Conservation (phyloP, 208 protist species). For the Leishmania martiniquensis region DNA sequence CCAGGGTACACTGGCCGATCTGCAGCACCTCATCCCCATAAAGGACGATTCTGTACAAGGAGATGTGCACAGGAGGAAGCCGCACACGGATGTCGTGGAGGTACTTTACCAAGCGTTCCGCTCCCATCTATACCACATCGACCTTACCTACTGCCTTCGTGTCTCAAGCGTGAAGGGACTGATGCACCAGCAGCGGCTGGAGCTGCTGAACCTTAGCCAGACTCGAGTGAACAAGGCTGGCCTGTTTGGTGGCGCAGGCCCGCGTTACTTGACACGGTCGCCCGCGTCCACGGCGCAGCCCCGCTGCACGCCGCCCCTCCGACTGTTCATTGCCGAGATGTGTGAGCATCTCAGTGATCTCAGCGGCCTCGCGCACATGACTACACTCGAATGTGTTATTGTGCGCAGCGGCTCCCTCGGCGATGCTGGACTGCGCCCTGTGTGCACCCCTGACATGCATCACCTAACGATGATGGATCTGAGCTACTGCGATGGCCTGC, state of each 20-base stretch:
- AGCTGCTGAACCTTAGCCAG: slow-evolving; percentile 61
- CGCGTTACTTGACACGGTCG: neutral
- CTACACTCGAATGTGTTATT: slow-evolving; percentile 48
- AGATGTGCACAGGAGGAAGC: neutral
- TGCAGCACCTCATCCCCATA: slow-evolving; percentile 14
- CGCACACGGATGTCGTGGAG: slow-evolving; percentile 5
- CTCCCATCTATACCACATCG: slow-evolving; percentile 58
- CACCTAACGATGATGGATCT: slow-evolving; percentile 49
- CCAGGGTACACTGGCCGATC: slow-evolving; percentile 1
- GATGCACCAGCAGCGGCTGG: slow-evolving; percentile 34
- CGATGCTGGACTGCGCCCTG: slow-evolving; percentile 26
- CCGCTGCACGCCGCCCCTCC: slow-evolving; percentile 31
- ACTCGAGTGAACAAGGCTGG: slow-evolving; percentile 40
- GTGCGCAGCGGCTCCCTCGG: slow-evolving; percentile 59
- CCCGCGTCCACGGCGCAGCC: neutral
- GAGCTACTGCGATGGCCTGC: slow-evolving; percentile 69
- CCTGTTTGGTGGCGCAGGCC: slow-evolving; percentile 15
- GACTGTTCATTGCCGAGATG: slow-evolving; percentile 58
- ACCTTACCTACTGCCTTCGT: slow-evolving; percentile 55
- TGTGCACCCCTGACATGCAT: slow-evolving; percentile 26
- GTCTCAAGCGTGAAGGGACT: slow-evolving; percentile 41
- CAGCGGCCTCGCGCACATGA: slow-evolving; percentile 38
- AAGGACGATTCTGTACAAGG: neutral
- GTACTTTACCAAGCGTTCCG: slow-evolving; percentile 32
- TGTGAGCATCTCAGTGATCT: slow-evolving; percentile 50